phyloP scores from a whole-genome alignment of 2,329 filamentous ascomycete genomes.

The Penicillium sp. region DNA sequence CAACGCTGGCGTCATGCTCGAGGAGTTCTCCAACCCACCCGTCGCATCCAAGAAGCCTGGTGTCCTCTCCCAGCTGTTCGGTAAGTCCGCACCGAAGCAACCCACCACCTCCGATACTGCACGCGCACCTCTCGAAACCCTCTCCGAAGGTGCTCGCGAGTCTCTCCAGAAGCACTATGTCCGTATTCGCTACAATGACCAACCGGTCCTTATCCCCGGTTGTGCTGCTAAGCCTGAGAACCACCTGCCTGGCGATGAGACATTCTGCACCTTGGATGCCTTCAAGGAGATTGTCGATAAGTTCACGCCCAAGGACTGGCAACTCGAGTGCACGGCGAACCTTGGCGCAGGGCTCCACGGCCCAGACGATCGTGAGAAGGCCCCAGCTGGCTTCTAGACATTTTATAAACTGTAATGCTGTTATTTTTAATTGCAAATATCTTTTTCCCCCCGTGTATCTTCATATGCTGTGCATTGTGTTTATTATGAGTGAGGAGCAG shows the following conservation, averaged over 20 bases:
- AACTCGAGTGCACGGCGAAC: slow-evolving; percentile 59
- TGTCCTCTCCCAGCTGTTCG: slow-evolving; percentile 34
- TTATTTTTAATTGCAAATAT: not conserved
- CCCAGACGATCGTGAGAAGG: slow-evolving; percentile 38
- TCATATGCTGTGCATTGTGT: not conserved
- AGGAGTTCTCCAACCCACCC: slow-evolving; percentile 28
- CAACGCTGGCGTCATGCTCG: slow-evolving; percentile 23
- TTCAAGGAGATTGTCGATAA: slow-evolving; percentile 94
- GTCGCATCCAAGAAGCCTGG: slow-evolving; percentile 30
- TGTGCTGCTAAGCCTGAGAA: slow-evolving; percentile 70
- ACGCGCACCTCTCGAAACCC: slow-evolving; percentile 34
- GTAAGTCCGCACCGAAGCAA: slow-evolving; percentile 19
- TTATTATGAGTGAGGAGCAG: not conserved
- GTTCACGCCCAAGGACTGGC: slow-evolving; percentile 82
- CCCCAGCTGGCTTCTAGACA: slow-evolving; percentile 40
- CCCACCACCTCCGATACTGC: slow-evolving; percentile 31
- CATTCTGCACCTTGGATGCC: slow-evolving; percentile 85
- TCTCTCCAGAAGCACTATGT: slow-evolving; percentile 71
- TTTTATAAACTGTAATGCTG: slow-evolving; percentile 7
- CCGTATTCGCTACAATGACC: slow-evolving; percentile 86
- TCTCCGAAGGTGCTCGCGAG: slow-evolving; percentile 31
- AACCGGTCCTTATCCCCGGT: slow-evolving; percentile 75
- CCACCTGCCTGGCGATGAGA: slow-evolving; percentile 81
- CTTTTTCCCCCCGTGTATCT: not conserved
- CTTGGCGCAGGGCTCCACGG: slow-evolving; percentile 57